Base-by-base conservation (phyloP, 768 basidiomycete species). In the Boletus pseudopeckii region DNA sequence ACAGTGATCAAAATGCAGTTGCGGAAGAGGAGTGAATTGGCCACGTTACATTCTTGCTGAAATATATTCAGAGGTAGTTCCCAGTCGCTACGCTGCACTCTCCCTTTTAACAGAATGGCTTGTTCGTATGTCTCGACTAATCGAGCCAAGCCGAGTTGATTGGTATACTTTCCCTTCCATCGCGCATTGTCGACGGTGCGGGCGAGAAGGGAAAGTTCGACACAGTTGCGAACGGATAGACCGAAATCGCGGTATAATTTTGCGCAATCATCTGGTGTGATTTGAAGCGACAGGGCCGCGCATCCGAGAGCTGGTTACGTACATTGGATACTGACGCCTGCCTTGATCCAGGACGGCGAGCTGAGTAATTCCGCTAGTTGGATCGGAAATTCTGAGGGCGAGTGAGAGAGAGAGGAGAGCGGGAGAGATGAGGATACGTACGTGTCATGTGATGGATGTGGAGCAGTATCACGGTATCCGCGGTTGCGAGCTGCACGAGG, bases 321-420 rank as follows among this genome's bases (percentile, higher is more conserved):
- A 86, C 90, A 64, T 72, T 83, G 82, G n/a, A 91, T 90, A 24
- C 76, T 83, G 48, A 90, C 86, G 20, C 90, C 90, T 8, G 80
- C 78, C 69, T 92, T 92, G 54, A 78, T 66, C 49, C 81, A 76
- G n/a, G 64, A 63, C 0, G 81, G 67, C 51, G 82, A 77, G 53
- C 73, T 73, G 14, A 92, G 76, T 28, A 92, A 56, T 4, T 74
- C 61, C 41, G 62, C 72, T 1, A 91, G 76, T 50, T 71, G 77
- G 32, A 56, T 59, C 1, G 83, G 86, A 58, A 86, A 82, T 57
- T 71, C 83, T 85, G 55, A 45, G 56, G 58, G 13, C 10, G 60
- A 56, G 54, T 48, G 15, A 65, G 48, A 8, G 48, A 8, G 48
- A 28, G 39, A 17, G 44, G 22, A 9, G 11, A 5, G 36, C 2